Evolutionary conservation across 2,329 filamentous ascomycete genomes (phyloP), one percentile per base, ranked within the genome.

Genomic region (Penicillium sp.): DNA sequence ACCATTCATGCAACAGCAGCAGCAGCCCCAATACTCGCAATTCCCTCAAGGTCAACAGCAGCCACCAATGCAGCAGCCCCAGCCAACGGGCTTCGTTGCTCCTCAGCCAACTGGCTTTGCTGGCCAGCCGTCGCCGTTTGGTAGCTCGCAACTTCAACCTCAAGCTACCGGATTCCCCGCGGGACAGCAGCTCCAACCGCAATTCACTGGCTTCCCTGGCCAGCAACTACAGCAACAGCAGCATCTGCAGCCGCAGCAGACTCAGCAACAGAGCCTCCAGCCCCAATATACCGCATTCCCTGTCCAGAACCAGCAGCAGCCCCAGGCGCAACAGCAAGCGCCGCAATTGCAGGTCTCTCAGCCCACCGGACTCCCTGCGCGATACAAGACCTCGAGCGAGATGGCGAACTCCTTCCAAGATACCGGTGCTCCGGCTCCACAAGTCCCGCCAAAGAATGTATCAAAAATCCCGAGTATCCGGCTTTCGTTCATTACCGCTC

Each of bases 381-480:
- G 86, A 68, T 82, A 83, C 63, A 84, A 86, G 79, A 88, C 85
- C 8, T 87, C 85, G 55, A 77, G 80, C 44, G 84, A 87, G 68
- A 85, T 88, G 68, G 86, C 85, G 58, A 82, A 85, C 67, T 88
- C 85, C 8, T 88, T 88, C 73, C 77, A 81, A 57, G 66, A 71
- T 62, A 71, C 53, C 44, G 56, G 62, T 22, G 56, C 70, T 56
- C 76, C 81, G 19, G 79, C 84, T 27, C 81, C 86, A 11, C 78
- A 86, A 13, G 84, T 88, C 67, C 86, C 89, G 63, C 82, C 89
- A 7, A 87, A 85, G 68, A 74, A 58, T 27, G 78, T 82, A 13
- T 87, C 84, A 66, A 95, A 90, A 78, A 97, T 99, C 55, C 95
- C 95, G 27, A 98, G 90, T 72, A 96, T 98, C 64, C 85, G 95